A percentile compares a stretch with the other conserved stretches of the same genome.
These are phyloP conservation scores for Calocybe cyanea DNA, from an alignment of 768 basidiomycete species.

Conservation along the genomic window DNA sequence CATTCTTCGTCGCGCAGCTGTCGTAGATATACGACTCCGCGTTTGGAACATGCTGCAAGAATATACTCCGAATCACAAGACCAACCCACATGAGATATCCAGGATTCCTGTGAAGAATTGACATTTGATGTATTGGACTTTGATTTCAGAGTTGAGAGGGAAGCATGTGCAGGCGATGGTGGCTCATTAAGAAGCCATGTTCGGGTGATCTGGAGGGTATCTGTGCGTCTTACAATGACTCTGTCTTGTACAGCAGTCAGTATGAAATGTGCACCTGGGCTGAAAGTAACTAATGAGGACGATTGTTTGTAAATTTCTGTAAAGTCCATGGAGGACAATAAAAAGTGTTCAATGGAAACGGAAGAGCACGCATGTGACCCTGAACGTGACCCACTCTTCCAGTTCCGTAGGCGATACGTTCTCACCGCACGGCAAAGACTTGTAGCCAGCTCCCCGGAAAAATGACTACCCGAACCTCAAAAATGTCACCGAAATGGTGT, in stretches of 20 bases:
- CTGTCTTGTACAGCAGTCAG: slow-evolving; percentile 76
- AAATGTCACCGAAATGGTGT: not conserved
- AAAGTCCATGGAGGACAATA: slow-evolving; percentile 65
- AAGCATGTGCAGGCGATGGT: slow-evolving; percentile 45
- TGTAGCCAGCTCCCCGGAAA: not conserved
- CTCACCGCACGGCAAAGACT: not conserved
- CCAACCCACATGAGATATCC: slow-evolving; percentile 80
- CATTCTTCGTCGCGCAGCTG: slow-evolving; percentile 78
- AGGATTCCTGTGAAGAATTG: slow-evolving; percentile 25
- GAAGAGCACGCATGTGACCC: not conserved
- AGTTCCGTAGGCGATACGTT: too few species aligned
- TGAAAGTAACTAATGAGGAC: slow-evolving; percentile 68
- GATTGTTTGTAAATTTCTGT: slow-evolving; percentile 83
- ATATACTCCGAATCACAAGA: slow-evolving; percentile 87
- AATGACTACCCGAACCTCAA: not conserved
- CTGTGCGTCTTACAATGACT: slow-evolving; percentile 78
- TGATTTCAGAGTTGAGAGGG: slow-evolving; percentile 33
- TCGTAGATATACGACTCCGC: slow-evolving; percentile 70
- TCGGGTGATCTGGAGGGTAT: slow-evolving; percentile 78
- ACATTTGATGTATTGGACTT: slow-evolving; percentile 25
- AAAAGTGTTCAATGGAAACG: not conserved
- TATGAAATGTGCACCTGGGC: slow-evolving; percentile 84
- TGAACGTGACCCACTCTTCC: too few species aligned
- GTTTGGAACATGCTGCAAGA: slow-evolving; percentile 72
- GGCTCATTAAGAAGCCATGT: slow-evolving; percentile 69